phyloP scores from a whole-genome alignment of 805 yeast species.

The Maudiozyma turicensis region DNA sequence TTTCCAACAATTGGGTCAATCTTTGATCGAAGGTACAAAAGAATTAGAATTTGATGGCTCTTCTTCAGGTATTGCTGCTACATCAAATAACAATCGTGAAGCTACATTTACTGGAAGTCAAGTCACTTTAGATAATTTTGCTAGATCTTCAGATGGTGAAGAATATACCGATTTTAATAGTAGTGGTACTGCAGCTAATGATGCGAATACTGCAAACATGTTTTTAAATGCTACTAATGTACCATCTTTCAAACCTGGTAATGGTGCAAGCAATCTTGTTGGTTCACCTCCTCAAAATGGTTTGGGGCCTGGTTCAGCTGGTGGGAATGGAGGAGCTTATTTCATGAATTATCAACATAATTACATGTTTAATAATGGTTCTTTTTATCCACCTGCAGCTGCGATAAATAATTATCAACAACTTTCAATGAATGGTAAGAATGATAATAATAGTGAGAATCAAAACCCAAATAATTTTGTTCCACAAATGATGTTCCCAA shows the following conservation, averaged over 20 bases:
- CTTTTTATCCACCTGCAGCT: constrained; percentile 1
- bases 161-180: constrained; percentile 3
- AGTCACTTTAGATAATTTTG: constrained; percentile 2
- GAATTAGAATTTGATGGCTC: constrained; percentile 19
- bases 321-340: not conserved
- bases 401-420: constrained; percentile 4
- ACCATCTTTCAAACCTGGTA: constrained; percentile 22
- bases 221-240: constrained; percentile 19
- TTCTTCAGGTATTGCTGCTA: not conserved
- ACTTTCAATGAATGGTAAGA: constrained; percentile 2
- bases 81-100: not conserved
- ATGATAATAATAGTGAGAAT: not conserved
- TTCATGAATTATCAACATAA: constrained; percentile 4
- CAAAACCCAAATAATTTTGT: constrained; percentile 2
- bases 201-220: not conserved
- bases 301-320: not conserved
- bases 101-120: constrained; percentile 1
- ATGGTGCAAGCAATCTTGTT: not conserved
- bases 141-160: constrained; percentile 3
- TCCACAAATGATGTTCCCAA: constrained; percentile 6
- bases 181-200: constrained; percentile 4
- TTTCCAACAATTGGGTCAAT: constrained; percentile 28
- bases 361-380: constrained; percentile 6
- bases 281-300: constrained; percentile 1
- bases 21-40: constrained; percentile 28